Evolutionary conservation across 352 stramenopile species (phyloP), one percentile per base, ranked within the genome.

Genomic region (Elongisporangium senticosum): DNA sequence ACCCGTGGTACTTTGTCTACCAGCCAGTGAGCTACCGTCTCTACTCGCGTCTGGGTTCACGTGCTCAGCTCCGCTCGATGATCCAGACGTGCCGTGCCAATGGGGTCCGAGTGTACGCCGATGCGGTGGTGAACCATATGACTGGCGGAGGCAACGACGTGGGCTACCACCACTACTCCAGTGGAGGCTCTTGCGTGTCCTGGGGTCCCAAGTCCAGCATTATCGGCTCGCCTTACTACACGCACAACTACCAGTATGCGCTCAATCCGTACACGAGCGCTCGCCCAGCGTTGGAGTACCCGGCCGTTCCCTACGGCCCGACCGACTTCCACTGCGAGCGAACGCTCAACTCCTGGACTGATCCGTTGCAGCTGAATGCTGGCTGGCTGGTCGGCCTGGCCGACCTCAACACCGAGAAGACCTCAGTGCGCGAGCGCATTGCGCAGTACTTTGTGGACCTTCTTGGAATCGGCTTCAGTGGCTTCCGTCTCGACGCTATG

Each of bases 361-460:
- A 87, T 53, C 51, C 62, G 1, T 43, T 80, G 19, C 63, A 69
- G 13, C 55, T 86, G 5, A 59, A 79, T 55, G 55, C 49, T 4
- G 77, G 77, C 17, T 89, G 79, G 77, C 72, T 79, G 17, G 62
- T 61, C 1, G 66, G 69, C 6, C 51, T 89, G 3, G 61, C 65
- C 8, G 79, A 89, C 49, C 51, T 90, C 8, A 83, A 89, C 63
- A 90, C 80, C 2, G 63, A 58, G 53, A 86, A 86, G 50, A 65
- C 73, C 2, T 76, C 72, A 51, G 76, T 90, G 33, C 80, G 69
- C 22, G 74, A 87, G 24, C 75, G 74, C 48, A 89, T 89, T 22
- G 81, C 79, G 0, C 77, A 86, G 47, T 88, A 90, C 64, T 81
- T 91, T 49, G 77, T 86, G 24, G 79, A 91, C 37, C 54, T 91